Conservation (phyloP, 78 protist genomes). For the Tieghemostelium lacteum region DNA sequence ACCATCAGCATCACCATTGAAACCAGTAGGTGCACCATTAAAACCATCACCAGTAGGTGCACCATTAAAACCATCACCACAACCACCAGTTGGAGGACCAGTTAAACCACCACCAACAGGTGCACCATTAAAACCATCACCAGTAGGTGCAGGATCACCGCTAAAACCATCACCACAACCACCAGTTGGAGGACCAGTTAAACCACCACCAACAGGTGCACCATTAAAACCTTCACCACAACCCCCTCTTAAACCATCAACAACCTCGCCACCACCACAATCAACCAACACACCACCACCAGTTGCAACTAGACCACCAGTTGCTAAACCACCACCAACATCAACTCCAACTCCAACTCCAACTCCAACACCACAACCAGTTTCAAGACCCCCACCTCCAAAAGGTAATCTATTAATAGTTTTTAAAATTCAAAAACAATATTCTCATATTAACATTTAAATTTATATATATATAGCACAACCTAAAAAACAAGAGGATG, state of each 20-base stretch:
- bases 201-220: neutral
- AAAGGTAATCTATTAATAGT: neutral
- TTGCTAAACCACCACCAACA: slow-evolving; percentile 7
- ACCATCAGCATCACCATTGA: slow-evolving; percentile 39
- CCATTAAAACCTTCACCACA: neutral
- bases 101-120: neutral
- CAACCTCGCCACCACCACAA: neutral
- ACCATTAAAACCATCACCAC: slow-evolving; percentile 39
- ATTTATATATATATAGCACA: neutral
- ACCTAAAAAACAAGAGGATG: slow-evolving; percentile 50
- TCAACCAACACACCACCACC: slow-evolving; percentile 13
- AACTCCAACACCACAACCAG: slow-evolving; percentile 7
- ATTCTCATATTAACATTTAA: neutral
- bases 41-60: slow-evolving; percentile 39
- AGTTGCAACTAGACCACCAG: neutral
- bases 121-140: slow-evolving; percentile 23
- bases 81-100: slow-evolving; percentile 41
- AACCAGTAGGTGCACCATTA: neutral
- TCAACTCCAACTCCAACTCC: slow-evolving; percentile 22
- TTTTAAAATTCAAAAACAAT: neutral
- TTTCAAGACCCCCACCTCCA: slow-evolving; percentile 5
- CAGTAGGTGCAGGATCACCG: slow-evolving; percentile 10
- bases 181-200: slow-evolving; percentile 9
- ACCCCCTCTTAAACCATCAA: neutral
- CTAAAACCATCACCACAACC: slow-evolving; percentile 54